Percentiles rank a stretch among this genome's conserved stretches.
phyloP scores from a whole-genome alignment of 2,329 filamentous ascomycete species.

The Westerdykella ornata region DNA sequence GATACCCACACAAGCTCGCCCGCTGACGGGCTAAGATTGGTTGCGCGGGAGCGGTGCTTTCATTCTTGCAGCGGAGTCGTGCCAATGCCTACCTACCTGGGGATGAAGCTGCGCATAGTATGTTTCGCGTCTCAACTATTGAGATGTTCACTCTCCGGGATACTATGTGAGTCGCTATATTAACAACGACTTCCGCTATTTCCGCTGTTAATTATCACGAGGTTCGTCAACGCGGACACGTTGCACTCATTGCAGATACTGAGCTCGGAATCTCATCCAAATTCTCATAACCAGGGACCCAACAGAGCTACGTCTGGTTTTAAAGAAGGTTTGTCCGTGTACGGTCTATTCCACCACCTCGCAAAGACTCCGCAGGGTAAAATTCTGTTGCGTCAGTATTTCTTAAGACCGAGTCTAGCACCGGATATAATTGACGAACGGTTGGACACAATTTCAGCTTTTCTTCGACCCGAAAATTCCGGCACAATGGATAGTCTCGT shows the following conservation, averaged over 20 bases:
- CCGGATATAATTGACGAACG: constrained; percentile 62
- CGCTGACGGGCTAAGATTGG: constrained; percentile 51
- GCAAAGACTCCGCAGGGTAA: constrained; percentile 76
- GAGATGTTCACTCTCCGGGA: constrained; percentile 67
- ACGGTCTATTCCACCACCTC: constrained; percentile 70
- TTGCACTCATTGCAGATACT: constrained; percentile 78
- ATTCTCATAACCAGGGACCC: constrained; percentile 67
- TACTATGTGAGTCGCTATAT: constrained; percentile 46
- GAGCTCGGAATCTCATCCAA: constrained; percentile 74
- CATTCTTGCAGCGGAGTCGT: constrained; percentile 64
- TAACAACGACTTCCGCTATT: constrained; percentile 34
- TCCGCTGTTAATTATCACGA: constrained; percentile 36
- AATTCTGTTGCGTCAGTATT: constrained; percentile 64
- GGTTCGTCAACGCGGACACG: constrained; percentile 78
- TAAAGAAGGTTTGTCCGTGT: constrained; percentile 79
- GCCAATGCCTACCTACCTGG: constrained; percentile 57
- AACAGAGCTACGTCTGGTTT: constrained; percentile 54
- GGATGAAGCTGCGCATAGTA: constrained; percentile 47
- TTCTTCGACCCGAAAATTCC: constrained; percentile 63
- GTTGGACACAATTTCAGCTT: constrained; percentile 59
- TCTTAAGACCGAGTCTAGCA: constrained; percentile 71
- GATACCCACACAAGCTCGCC: neutral
- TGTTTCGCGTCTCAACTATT: constrained; percentile 57
- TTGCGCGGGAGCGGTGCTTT: constrained; percentile 81
- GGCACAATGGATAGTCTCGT: constrained; percentile 50